Conservation (phyloP, 495 filamentous ascomycete species). For the Aspergillus ostianus region DNA sequence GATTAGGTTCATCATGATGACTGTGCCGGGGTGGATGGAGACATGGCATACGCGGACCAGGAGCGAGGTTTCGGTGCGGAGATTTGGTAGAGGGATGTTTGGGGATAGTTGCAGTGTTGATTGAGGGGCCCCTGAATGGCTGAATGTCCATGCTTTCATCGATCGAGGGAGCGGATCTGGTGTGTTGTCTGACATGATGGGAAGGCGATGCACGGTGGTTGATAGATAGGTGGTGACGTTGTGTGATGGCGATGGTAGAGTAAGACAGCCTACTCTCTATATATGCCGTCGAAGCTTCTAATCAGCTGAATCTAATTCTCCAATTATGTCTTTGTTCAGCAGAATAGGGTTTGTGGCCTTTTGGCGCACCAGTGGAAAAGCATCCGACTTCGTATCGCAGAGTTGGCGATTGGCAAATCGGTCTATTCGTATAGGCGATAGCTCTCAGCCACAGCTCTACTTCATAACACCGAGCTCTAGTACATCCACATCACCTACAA, state of each 20-base stretch:
- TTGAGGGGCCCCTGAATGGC: background rate
- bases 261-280: background rate
- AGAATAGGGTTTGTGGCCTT: background rate
- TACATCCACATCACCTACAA: constrained; percentile 18
- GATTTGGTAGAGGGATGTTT: background rate
- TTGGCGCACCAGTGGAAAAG: background rate
- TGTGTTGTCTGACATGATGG: background rate
- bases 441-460: no score
- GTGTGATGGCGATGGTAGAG: background rate
- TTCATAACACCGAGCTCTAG: background rate
- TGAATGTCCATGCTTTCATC: constrained; percentile 5
- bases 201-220: background rate
- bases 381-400: background rate
- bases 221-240: background rate
- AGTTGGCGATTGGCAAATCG: background rate
- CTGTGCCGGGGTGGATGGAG: constrained; percentile 3
- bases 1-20: constrained; percentile 2
- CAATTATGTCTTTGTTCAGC: background rate
- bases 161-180: background rate
- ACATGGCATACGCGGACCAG: constrained; percentile 1
- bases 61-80: background rate
- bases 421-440: background rate
- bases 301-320: background rate
- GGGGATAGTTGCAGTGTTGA: background rate
- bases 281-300: background rate